Percentiles rank a stretch among this genome's conserved stretches.
Evolutionary conservation across 2,329 filamentous ascomycete species (phyloP).

Genomic region (Alternaria conjuncta): DNA sequence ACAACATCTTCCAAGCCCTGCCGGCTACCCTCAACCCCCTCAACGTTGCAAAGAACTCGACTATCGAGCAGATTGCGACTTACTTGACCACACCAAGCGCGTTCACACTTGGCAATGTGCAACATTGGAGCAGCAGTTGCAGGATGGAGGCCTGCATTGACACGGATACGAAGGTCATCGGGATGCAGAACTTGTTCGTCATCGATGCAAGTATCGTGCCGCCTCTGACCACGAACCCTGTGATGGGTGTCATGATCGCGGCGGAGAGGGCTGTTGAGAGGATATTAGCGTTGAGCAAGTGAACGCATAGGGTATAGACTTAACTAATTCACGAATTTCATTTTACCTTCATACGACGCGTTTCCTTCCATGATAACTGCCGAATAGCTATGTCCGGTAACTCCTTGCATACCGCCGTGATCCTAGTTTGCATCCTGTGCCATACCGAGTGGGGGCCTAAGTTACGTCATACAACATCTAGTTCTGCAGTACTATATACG

Average conservation of each 20-base stretch:
- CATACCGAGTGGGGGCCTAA: not conserved
- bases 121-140: slow-evolving; percentile 63
- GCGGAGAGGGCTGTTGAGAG: slow-evolving; percentile 60
- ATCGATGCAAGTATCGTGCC: slow-evolving; percentile 59
- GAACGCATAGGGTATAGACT: not conserved
- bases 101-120: slow-evolving; percentile 59
- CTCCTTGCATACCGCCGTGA: not conserved
- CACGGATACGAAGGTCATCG: slow-evolving; percentile 54
- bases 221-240: slow-evolving; percentile 62
- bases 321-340: not conserved
- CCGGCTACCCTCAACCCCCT: slow-evolving; percentile 55
- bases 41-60: slow-evolving; percentile 57
- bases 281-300: slow-evolving; percentile 45
- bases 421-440: not conserved
- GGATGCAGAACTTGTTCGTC: slow-evolving; percentile 60
- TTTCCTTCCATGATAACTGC: not conserved
- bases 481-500: not conserved
- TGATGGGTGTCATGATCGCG: slow-evolving; percentile 62
- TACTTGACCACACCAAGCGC: slow-evolving; percentile 58
- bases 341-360: not conserved
- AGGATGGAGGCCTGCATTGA: slow-evolving; percentile 60
- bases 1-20: slow-evolving; percentile 57
- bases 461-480: not conserved
- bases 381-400: not conserved
- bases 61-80: slow-evolving; percentile 55